Conservation (phyloP, 148 eudicot species). For the Cornus suecica region DNA sequence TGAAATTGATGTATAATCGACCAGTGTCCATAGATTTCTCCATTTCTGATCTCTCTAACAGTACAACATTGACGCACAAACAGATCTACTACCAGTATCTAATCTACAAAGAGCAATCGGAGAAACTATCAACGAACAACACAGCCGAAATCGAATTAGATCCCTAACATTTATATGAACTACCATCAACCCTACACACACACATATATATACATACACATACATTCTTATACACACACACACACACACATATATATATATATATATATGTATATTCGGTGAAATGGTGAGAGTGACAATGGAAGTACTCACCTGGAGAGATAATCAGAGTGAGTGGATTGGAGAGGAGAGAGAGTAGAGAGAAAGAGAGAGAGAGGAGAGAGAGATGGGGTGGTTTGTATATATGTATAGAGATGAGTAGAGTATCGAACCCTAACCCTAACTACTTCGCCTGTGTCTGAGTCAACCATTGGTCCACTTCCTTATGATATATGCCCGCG, state of each 20-base stretch:
- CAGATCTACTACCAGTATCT: constrained; percentile 3
- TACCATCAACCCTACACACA: background rate
- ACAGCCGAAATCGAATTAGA: background rate
- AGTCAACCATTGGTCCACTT: constrained; percentile 12
- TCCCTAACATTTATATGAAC: background rate
- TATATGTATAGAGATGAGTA: background rate
- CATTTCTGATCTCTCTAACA: background rate
- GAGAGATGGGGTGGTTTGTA: background rate
- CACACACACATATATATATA: background rate
- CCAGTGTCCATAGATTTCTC: background rate
- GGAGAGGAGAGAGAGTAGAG: background rate
- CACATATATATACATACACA: background rate
- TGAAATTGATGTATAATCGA: background rate
- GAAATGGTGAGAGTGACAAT: background rate
- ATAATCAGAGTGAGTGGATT: background rate
- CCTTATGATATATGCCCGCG: background rate
- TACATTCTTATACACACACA: background rate
- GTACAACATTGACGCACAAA: background rate
- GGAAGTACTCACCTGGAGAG: background rate
- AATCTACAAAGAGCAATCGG: background rate
- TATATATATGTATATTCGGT: background rate
- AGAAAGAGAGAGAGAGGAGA: background rate
- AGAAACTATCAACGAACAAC: background rate
- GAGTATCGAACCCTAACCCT: constrained; percentile 4
- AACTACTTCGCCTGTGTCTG: background rate